phyloP scores from a whole-genome alignment of 352 stramenopile genomes.

The Thraustotheca clavata region DNA sequence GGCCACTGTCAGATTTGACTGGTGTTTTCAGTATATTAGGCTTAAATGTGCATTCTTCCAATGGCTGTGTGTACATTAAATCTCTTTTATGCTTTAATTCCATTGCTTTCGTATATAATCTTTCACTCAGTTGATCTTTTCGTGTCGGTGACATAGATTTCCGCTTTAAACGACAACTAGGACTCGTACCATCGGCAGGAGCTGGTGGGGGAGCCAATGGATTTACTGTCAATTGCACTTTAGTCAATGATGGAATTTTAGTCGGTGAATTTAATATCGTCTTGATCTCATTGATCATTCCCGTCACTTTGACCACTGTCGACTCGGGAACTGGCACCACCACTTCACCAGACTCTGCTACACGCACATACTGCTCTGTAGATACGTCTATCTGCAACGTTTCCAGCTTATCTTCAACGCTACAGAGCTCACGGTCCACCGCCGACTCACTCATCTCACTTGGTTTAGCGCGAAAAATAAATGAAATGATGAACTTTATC shows the following conservation, averaged over 20 bases:
- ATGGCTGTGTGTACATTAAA: neutral
- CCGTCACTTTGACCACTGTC: neutral
- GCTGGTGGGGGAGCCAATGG: neutral
- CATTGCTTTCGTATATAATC: constrained; percentile 17
- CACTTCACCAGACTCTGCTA: too few species aligned
- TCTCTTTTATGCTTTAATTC: constrained; percentile 20
- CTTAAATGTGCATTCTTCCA: constrained; percentile 21
- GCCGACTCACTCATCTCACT: too few species aligned
- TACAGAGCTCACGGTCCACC: too few species aligned
- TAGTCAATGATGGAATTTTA: constrained; percentile 6
- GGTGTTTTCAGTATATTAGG: neutral
- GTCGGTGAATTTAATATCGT: constrained; percentile 8
- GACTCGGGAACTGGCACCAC: neutral
- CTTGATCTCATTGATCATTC: constrained; percentile 20
- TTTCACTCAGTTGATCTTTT: constrained; percentile 4
- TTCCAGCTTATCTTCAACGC: too few species aligned
- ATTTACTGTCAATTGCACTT: too few species aligned
- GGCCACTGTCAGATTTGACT: constrained; percentile 2
- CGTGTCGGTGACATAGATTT: constrained; percentile 20
- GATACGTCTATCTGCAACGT: too few species aligned
- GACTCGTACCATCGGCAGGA: neutral
- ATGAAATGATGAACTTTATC: too few species aligned
- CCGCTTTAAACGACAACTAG: neutral
- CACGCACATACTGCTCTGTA: too few species aligned
- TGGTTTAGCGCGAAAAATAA: too few species aligned